A percentile compares a stretch with the other conserved stretches of the same genome.
Evolutionary conservation across 2,329 filamentous ascomycete species (phyloP).

Genomic region (Colletotrichum filicis): DNA sequence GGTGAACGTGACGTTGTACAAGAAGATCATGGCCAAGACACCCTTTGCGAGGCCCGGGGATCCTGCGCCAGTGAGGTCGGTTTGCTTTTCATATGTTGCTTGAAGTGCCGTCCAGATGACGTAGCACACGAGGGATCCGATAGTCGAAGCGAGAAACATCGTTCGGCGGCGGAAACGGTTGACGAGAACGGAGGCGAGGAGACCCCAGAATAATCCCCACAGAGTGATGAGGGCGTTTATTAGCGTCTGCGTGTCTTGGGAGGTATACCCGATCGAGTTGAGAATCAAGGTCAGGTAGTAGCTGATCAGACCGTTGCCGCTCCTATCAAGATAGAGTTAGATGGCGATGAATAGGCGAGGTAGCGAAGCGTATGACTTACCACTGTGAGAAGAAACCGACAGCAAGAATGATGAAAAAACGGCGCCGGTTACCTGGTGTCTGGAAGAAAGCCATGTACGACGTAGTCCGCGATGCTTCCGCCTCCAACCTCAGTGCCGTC

Average conservation of each 20-base stretch:
- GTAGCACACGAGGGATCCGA: slow-evolving; percentile 37
- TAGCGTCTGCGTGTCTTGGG: slow-evolving; percentile 41
- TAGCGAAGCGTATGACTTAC: slow-evolving; percentile 7
- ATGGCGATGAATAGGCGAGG: background rate
- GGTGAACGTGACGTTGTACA: slow-evolving; percentile 46
- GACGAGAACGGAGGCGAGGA: slow-evolving; percentile 46
- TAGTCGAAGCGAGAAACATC: slow-evolving; percentile 46
- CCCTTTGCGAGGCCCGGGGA: slow-evolving; percentile 29
- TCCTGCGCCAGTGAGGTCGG: slow-evolving; percentile 25
- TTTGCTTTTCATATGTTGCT: slow-evolving; percentile 37
- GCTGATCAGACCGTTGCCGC: slow-evolving; percentile 45
- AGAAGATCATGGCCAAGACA: slow-evolving; percentile 48
- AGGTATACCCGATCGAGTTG: slow-evolving; percentile 43
- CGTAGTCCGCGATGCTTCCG: slow-evolving; percentile 27
- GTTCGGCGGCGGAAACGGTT: slow-evolving; percentile 33
- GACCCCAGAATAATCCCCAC: slow-evolving; percentile 34
- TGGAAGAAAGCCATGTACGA: slow-evolving; percentile 38
- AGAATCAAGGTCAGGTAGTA: slow-evolving; percentile 52
- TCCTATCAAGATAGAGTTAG: slow-evolving; percentile 44
- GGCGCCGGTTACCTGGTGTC: slow-evolving; percentile 43
- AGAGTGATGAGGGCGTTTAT: slow-evolving; percentile 43
- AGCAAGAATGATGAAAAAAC: slow-evolving; percentile 56
- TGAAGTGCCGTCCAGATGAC: slow-evolving; percentile 36
- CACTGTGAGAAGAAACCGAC: slow-evolving; percentile 59
- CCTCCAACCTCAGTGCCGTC: slow-evolving; percentile 30